Percentiles rank a stretch among this genome's conserved stretches.
Conservation (phyloP, 306 rosid genomes). For the Quercus dentata region DNA sequence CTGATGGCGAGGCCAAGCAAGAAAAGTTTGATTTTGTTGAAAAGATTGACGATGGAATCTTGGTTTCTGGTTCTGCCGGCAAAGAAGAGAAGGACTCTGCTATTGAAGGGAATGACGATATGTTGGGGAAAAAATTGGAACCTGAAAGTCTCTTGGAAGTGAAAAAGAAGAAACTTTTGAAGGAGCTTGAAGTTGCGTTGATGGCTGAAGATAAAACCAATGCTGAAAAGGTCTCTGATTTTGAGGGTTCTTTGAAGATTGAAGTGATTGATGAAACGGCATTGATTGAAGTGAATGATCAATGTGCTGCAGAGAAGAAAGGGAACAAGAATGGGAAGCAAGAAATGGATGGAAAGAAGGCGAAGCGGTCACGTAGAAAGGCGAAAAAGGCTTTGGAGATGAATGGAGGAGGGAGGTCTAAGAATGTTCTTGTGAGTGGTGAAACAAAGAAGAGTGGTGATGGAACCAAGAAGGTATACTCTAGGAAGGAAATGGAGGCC, state of each 20-base stretch:
- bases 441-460: conserved; percentile 13
- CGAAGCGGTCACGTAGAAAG: conserved; percentile 32
- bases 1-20: background rate
- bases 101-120: background rate
- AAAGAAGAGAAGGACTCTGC: conserved; percentile 2
- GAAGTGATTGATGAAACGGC: conserved; percentile 88
- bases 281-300: conserved; percentile 35
- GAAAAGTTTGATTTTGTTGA: conserved; percentile 1
- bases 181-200: conserved; percentile 53
- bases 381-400: conserved; percentile 11
- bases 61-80: background rate
- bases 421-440: conserved; percentile 1
- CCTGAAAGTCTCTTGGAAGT: conserved; percentile 28
- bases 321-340: conserved; percentile 4
- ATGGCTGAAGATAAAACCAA: conserved; percentile 27
- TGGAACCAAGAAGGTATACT: conserved; percentile 37
- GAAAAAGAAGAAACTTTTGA: conserved; percentile 53
- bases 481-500: conserved; percentile 63
- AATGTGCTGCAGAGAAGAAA: conserved; percentile 15
- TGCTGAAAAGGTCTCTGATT: background rate
- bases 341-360: conserved; percentile 27
- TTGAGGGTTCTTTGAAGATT: conserved; percentile 35
- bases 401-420: background rate
- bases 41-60: conserved; percentile 5
- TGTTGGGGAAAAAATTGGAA: conserved; percentile 14